A percentile compares a stretch with the other conserved stretches of the same genome.
These are phyloP conservation scores for Irpex sp. DNA, from an alignment of 1,284 basidiomycete genomes.

Conservation along the genomic window DNA sequence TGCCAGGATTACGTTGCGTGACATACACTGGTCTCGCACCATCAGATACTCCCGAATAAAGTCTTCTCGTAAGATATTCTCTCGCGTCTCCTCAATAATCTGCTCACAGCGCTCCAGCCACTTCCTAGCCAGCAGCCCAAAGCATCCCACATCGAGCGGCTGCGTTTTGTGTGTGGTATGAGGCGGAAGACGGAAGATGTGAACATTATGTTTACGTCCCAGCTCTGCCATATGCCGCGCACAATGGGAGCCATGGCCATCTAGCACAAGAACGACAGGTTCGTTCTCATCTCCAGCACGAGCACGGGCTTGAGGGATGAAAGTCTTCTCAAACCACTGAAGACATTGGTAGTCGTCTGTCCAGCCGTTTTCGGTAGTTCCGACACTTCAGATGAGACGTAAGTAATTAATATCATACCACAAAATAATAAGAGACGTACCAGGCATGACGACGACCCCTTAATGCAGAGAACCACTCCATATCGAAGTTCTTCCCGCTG, in stretches of 20 bases:
- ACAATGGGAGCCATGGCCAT: slow-evolving; percentile 32
- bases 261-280: slow-evolving; percentile 22
- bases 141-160: slow-evolving; percentile 36
- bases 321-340: slow-evolving; percentile 32
- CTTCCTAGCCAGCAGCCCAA: slow-evolving; percentile 15
- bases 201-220: slow-evolving; percentile 25
- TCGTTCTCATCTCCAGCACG: neutral
- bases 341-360: slow-evolving; percentile 31
- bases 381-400: slow-evolving; percentile 11
- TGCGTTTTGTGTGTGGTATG: slow-evolving; percentile 38
- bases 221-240: slow-evolving; percentile 22
- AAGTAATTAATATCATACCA: neutral
- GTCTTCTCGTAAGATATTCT: slow-evolving; percentile 2
- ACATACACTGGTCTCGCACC: slow-evolving; percentile 9
- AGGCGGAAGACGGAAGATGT: slow-evolving; percentile 32
- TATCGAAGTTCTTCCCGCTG: slow-evolving; percentile 17
- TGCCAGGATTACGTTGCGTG: slow-evolving; percentile 5
- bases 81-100: neutral
- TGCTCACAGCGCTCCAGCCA: slow-evolving; percentile 11
- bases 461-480: slow-evolving; percentile 23
- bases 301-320: slow-evolving; percentile 26
- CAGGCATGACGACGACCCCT: neutral
- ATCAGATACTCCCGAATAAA: slow-evolving; percentile 14
- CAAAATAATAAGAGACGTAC: neutral
- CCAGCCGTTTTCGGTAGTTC: slow-evolving; percentile 35